Base-by-base conservation (phyloP, 805 yeast species). In the Monosporozyma aerobia region DNA sequence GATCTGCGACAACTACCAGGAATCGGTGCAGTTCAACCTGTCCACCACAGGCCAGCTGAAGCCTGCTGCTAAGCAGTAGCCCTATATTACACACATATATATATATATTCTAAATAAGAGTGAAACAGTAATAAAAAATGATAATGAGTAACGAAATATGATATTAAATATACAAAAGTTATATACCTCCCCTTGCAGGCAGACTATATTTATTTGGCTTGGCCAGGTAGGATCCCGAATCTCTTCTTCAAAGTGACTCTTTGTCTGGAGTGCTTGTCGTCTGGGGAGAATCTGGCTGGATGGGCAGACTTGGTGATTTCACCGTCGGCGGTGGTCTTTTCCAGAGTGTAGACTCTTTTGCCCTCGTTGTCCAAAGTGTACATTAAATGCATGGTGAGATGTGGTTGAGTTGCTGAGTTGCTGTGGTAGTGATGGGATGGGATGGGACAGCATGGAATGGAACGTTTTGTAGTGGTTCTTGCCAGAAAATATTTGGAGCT, bases 261-360 rank as follows among this genome's bases (percentile, higher is more conserved):
- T 75, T 94, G 98, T 78, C 97, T 86, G 48, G 99, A 94, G 78
- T 89, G 92, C 76, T 94, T 94, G 81, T 94, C 99, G 71, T 94
- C 99, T 62, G 99, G 99, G 35, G 99, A 94, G 73, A 94, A 94
- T 75, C 99, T 85, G 51, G 99, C 99, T 57, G 99, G 99, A 73
- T 94, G 99, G 44, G 99, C 99, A 61, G 96, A 87, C 77, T 90
- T 89, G 69, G 99, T 95, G 77, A 92, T 90, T 71, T 90, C 96
- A 57, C 99, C 98, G 7, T 77, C 73, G 56, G 78, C 90, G 53
- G 95, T 84, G 63, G 69, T 59, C 77, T 94, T 94, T 72, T 87
- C 77, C 61, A 94, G 78, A 52, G 99, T 94, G 80, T 94, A 94
- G 65, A 87, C 72, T 73, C 99, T 86, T 80, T 92, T 92, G 63